phyloP scores from a whole-genome alignment of 2,329 filamentous ascomycete species.

The Fonsecaea multimorphosa region DNA sequence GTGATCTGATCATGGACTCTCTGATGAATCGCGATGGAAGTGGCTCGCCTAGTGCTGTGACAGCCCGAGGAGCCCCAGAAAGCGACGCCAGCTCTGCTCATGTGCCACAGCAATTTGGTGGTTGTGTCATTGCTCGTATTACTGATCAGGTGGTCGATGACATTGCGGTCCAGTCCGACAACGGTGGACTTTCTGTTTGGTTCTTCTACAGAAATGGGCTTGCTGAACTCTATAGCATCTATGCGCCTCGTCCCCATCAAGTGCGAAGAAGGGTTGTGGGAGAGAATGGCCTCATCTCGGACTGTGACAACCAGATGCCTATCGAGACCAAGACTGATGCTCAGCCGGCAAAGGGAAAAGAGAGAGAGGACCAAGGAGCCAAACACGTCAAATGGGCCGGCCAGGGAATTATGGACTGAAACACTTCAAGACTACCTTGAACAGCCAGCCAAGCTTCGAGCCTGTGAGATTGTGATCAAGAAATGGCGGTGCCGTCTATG shows the following conservation, averaged over 20 bases:
- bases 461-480: background rate
- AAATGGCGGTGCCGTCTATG: background rate
- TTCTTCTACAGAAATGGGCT: constrained; percentile 32
- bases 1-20: constrained; percentile 37
- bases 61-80: background rate
- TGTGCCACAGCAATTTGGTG: constrained; percentile 24
- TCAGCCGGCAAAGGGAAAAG: constrained; percentile 10
- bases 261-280: constrained; percentile 22
- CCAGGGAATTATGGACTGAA: background rate
- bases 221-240: constrained; percentile 31
- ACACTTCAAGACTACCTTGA: background rate
- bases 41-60: background rate
- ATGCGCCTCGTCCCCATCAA: constrained; percentile 17
- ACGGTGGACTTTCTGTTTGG: constrained; percentile 37
- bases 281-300: constrained; percentile 33
- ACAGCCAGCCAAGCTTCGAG: background rate
- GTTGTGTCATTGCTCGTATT: constrained; percentile 27
- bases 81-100: background rate
- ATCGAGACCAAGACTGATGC: background rate
- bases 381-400: constrained; percentile 25
- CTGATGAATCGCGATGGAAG: constrained; percentile 23
- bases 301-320: constrained; percentile 3
- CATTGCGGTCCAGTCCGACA: constrained; percentile 34
- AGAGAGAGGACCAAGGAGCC: constrained; percentile 9
- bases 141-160: constrained; percentile 32